Evolutionary conservation across 352 stramenopile species (phyloP), one percentile per base, ranked within the genome.

Genomic region (Nothophytophthora sp.): DNA sequence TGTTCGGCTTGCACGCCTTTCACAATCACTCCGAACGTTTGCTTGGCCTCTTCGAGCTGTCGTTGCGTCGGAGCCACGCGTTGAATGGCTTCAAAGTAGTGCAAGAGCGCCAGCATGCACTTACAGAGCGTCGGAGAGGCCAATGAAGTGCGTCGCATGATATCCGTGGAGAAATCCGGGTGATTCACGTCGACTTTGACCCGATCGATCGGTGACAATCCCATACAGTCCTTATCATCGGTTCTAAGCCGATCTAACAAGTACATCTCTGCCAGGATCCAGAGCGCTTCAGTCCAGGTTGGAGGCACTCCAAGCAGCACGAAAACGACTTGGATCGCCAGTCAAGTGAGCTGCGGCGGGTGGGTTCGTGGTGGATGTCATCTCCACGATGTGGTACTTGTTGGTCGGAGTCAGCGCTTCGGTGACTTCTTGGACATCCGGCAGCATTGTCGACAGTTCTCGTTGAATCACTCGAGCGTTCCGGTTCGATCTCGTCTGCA

Each of bases 321-420:
- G 34, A 76, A 90, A 25, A 90, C 80, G 1, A 77, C 80, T 57
- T 90, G 80, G 77, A 90, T 90, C 10, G 65, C 77, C n/a, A 90
- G 60, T 1, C 80, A 73, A 19, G 88, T 77, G 5, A 88, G 61
- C 35, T 90, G 77, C 0, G 80, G 80, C 0, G 80, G 80, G n/a
- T n/a, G n/a, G n/a, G 10, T 81, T 84, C 18, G 75, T 83, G 43
- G 88, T 88, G 16, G 76, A 88, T 49, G 88, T 88, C 73, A 90
- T 84, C 49, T 90, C 80, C 11, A 80, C 83, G 43, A 90, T 91
- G 37, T 89, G 77, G 38, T 86, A 66, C 47, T 89, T 91, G 61
- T 87, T 86, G 53, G 89, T 91, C 38, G 86, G 76, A 10, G 73
- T 71, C 1, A 91, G 55, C 32, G 80, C 76, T 23, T 79, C 69